Base-by-base conservation (phyloP, 495 filamentous ascomycete genomes). In the Apodospora peruviana region DNA sequence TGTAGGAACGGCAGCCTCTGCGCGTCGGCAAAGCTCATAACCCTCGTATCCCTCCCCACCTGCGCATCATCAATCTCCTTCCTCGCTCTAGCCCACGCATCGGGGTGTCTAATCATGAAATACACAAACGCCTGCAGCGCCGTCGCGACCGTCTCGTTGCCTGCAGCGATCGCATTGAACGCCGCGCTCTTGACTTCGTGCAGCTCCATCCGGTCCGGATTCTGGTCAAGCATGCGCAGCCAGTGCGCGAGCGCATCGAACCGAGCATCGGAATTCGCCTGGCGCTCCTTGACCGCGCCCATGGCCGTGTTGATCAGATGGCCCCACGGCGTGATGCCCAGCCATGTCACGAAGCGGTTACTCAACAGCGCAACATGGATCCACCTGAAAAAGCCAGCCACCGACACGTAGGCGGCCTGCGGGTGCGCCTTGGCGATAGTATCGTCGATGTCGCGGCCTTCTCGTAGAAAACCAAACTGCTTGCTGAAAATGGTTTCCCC, bases 191-290 rank as follows among this genome's bases (percentile, higher is more conserved):
- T 58, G 20, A 77, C 58, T 40, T 76, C 72, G 11, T 55, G 48
- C 48, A 71, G 65, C 4, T 55, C 45, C 61, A 77, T 69, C 7
- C 61, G 58, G 21, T 74, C 70, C 27, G 7, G 1, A 44, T 71
- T 52, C 18, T 66, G 61, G 5, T 49, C 47, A 2, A 60, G 66
- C 20, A 58, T 58, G 10, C 65, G 50, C 9, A 74, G 56, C 74
- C 75, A 75, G 20, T 71, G 59, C 45, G 67, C 57, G 45, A 78
- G 60, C 62, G 74, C 73, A 43, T 78, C 74, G 32, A 62, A 56
- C 3, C 69, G 51, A 1, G 48, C 57, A 17, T 63, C 63, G 1
- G 64, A 47, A 27, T 72, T 70, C n/a, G 58, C 44, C 40, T 68
- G 59, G 7, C 74, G 65, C 12, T 46, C 52, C 2, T 68, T 53